Conservation (phyloP, 2,329 filamentous ascomycete species). For the Pseudogymnoascus sp. region DNA sequence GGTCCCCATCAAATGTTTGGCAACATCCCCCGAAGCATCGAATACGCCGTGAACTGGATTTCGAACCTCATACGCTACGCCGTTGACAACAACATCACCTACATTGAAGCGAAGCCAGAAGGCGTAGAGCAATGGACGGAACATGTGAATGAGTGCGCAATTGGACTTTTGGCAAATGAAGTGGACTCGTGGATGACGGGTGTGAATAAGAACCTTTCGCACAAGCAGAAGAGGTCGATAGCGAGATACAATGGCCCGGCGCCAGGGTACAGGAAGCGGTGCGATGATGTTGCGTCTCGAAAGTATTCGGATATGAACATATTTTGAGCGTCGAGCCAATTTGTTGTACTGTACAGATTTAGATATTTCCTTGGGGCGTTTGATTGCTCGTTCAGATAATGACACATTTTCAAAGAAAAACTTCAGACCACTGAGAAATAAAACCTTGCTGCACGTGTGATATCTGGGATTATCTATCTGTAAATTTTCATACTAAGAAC, state of each 20-base stretch:
- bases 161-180: slow-evolving; percentile 38
- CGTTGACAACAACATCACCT: slow-evolving; percentile 28
- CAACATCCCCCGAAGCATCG: slow-evolving; percentile 35
- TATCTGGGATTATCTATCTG: background rate
- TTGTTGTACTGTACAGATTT: background rate
- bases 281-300: slow-evolving; percentile 24
- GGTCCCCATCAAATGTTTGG: slow-evolving; percentile 38
- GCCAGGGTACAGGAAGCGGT: slow-evolving; percentile 34
- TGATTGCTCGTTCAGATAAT: background rate
- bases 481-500: background rate
- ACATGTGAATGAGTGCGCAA: slow-evolving; percentile 39
- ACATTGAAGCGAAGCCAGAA: slow-evolving; percentile 34
- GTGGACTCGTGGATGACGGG: slow-evolving; percentile 49
- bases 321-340: slow-evolving; percentile 18
- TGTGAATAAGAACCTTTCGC: slow-evolving; percentile 41
- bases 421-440: background rate
- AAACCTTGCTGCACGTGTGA: background rate
- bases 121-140: slow-evolving; percentile 36
- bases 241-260: slow-evolving; percentile 39
- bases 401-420: slow-evolving; percentile 14
- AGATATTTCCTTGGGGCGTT: background rate
- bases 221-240: slow-evolving; percentile 38
- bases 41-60: slow-evolving; percentile 35
- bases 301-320: slow-evolving; percentile 14
- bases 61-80: slow-evolving; percentile 30